Evolutionary conservation across 305 asterid species (phyloP).

Genomic region (Withania somnifera): DNA sequence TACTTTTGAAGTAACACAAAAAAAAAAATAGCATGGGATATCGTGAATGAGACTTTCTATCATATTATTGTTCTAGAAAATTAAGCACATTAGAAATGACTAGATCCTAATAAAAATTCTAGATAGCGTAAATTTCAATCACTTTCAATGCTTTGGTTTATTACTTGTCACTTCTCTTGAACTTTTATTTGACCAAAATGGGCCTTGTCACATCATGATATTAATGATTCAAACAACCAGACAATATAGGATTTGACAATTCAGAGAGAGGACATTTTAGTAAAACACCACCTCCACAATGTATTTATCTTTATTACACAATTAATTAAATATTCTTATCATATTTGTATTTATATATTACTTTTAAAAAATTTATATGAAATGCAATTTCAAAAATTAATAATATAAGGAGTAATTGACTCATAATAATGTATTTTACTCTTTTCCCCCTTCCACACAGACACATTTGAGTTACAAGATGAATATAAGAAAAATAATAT

Average conservation of each 20-base stretch:
- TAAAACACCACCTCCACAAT: no score
- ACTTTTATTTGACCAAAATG: background rate
- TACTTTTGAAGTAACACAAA: no score
- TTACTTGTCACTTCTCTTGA: background rate
- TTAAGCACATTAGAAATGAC: background rate
- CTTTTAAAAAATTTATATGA: no score
- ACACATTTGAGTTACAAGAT: no score
- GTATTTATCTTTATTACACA: no score
- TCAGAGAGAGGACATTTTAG: constrained; percentile 7
- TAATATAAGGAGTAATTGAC: no score
- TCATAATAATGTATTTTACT: no score
- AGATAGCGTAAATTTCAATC: background rate
- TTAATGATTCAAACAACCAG: background rate
- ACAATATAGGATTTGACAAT: background rate
- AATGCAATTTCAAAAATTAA: no score
- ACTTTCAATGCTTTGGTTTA: background rate
- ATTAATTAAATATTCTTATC: no score
- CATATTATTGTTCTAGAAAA: background rate
- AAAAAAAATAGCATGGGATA: no score
- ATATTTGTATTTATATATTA: no score
- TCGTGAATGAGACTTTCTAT: no score
- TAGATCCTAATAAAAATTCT: background rate
- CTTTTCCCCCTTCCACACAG: background rate
- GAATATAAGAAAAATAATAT: background rate
- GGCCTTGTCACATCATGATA: constrained; percentile 1